A percentile compares a stretch with the other conserved stretches of the same genome.
phyloP scores from a whole-genome alignment of 139 green algal species.

The Chlorella sorokiniana region DNA sequence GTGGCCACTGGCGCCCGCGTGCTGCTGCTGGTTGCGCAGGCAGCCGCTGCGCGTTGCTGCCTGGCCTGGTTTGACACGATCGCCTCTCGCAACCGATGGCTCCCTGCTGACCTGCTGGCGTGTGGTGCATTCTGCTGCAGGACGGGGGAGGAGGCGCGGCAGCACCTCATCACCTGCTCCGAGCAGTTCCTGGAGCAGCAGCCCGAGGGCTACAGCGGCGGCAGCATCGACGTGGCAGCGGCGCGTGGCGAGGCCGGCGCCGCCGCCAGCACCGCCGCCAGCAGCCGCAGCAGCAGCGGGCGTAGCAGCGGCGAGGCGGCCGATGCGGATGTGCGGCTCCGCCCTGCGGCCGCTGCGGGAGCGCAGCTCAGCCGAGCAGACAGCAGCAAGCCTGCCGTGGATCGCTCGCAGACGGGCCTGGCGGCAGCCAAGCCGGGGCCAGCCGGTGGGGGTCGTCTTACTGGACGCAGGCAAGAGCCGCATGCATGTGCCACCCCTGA shows the following conservation, averaged over 20 bases:
- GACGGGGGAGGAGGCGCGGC: slow-evolving; percentile 26
- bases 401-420: slow-evolving; percentile 1
- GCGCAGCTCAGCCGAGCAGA: neutral
- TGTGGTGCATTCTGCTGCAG: slow-evolving; percentile 5
- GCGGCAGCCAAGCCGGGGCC: neutral
- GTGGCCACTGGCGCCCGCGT: neutral
- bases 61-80: no score
- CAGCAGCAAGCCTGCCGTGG: neutral
- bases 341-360: neutral
- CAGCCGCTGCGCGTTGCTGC: neutral
- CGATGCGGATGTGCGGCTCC: neutral
- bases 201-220: slow-evolving; percentile 34
- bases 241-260: neutral
- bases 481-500: no score
- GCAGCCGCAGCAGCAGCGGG: neutral
- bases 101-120: neutral
- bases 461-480: slow-evolving; percentile 37
- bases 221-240: slow-evolving; percentile 5
- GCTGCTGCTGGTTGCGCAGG: neutral
- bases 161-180: slow-evolving; percentile 41
- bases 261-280: neutral
- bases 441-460: slow-evolving; percentile 45
- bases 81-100: neutral
- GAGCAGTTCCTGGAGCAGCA: slow-evolving; percentile 46
- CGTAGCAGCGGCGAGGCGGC: neutral